Percentiles rank a stretch among this genome's conserved stretches.
phyloP scores from a whole-genome alignment of 1,284 basidiomycete species.

The Pterula multifida region DNA sequence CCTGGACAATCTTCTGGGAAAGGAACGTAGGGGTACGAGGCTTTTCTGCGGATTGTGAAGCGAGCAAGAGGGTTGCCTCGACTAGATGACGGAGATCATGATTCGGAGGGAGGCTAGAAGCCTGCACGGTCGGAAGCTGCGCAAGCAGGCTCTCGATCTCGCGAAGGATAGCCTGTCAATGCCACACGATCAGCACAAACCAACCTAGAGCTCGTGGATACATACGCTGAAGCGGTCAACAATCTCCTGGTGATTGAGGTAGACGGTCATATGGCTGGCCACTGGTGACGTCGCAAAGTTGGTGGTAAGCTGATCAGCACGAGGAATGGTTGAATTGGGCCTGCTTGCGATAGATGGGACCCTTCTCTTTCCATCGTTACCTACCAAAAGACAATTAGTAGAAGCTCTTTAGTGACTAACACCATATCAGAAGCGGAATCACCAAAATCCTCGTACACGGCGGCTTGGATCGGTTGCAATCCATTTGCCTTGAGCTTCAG shows the following conservation, averaged over 20 bases:
- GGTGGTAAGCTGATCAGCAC: constrained; percentile 19
- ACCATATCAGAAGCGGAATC: too few species aligned
- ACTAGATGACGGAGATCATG: constrained; percentile 82
- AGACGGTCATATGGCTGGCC: constrained; percentile 26
- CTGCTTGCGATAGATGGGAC: constrained; percentile 33
- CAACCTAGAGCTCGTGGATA: constrained; percentile 10
- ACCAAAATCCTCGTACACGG: constrained; percentile 95
- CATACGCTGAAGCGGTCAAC: constrained; percentile 69
- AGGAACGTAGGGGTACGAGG: constrained; percentile 84
- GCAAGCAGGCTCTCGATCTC: constrained; percentile 74
- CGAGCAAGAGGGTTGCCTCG: constrained; percentile 71
- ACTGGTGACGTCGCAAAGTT: constrained; percentile 42
- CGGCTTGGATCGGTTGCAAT: constrained; percentile 71
- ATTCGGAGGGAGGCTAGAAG: constrained; percentile 59
- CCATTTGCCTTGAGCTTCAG: constrained; percentile 80
- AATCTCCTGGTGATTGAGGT: constrained; percentile 52
- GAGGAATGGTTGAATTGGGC: constrained; percentile 50
- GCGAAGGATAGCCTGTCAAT: constrained; percentile 52
- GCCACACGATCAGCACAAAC: constrained; percentile 3
- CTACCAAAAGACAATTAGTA: constrained; percentile 21
- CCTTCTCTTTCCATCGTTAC: constrained; percentile 40
- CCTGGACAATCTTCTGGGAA: constrained; percentile 89
- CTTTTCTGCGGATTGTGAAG: constrained; percentile 66
- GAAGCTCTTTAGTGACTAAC: too few species aligned
- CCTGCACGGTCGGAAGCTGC: constrained; percentile 52